Evolutionary conservation across 73 alveolate species (phyloP).

Genomic region (Tetrahymena elliotti): DNA sequence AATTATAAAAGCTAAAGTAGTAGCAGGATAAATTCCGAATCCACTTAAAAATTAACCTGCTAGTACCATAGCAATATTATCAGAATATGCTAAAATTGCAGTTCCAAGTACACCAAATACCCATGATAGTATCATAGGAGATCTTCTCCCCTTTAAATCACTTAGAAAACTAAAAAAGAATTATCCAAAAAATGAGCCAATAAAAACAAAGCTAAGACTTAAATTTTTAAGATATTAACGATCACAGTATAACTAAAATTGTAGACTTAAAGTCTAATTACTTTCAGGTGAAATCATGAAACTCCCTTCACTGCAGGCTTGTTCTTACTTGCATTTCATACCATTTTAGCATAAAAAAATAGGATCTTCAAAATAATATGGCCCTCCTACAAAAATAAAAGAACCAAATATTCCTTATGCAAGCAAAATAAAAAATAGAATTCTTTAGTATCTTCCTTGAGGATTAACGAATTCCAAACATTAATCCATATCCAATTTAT

Average conservation of each 20-base stretch:
- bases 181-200: background rate
- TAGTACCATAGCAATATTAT: background rate
- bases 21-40: background rate
- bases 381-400: background rate
- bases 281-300: background rate
- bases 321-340: background rate
- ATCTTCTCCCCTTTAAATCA: background rate
- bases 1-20: background rate
- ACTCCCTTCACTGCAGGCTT: background rate
- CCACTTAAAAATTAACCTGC: background rate
- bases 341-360: background rate
- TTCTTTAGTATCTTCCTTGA: background rate
- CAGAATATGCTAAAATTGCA: background rate
- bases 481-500: background rate
- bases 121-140: background rate
- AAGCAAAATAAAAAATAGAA: background rate
- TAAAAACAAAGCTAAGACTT: background rate
- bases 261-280: background rate
- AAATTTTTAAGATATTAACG: background rate
- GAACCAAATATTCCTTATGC: background rate
- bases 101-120: background rate
- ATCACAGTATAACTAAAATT: background rate
- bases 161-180: background rate
- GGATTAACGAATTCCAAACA: background rate
- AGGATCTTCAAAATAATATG: background rate